Evolutionary conservation across 108 stramenopile genomes (phyloP), one percentile per base, ranked within the genome.

Genomic region (Poteriospumella lacustris): DNA sequence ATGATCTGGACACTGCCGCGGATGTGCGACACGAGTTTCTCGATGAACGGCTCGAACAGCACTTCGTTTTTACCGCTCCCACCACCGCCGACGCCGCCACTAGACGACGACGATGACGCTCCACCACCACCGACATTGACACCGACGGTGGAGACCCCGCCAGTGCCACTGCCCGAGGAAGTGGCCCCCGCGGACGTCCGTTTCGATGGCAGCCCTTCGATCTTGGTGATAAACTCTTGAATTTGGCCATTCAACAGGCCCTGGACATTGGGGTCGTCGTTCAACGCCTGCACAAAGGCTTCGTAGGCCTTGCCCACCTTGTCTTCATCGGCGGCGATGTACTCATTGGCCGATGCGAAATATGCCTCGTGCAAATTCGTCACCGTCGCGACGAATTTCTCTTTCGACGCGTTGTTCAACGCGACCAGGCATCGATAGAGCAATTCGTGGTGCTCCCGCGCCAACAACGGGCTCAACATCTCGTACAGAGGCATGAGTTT

Each of bases 11-110:
- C 42, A 73, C 9, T 12, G 26, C 41, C 41, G 9, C 64, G 42
- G 28, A 75, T 59, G 70, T 82, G 81, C 1, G 9, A 1, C 1
- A 82, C 77, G 39, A 82, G 62, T 43, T 77, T 82, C 56, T 1
- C 62, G 19, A 78, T 44, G 1, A 77, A 60, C 15, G 81, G 78
- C 70, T 82, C 81, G 44, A 58, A 42, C 5, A 73, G 43, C 0
- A 82, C 31, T 29, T 82, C 81, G n/a, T n/a, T 42, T 12, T 40
- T 31, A 31, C 40, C 12, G 19, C 19, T 9, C 9, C 19, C 19
- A 9, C 64, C 64, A 31, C 64, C 64, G 9, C 31, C 15, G 5
- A 3, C 70, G 43, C 5, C 3, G 15, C 26, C 9, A 38, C 29
- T 42, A 3, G 40, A 5, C n/a, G n/a, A n/a, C n/a, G n/a, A n/a